These are phyloP conservation scores for Yamadazyma jaroonii DNA, from an alignment of 1,139 yeast species.

Conservation along the genomic window DNA sequence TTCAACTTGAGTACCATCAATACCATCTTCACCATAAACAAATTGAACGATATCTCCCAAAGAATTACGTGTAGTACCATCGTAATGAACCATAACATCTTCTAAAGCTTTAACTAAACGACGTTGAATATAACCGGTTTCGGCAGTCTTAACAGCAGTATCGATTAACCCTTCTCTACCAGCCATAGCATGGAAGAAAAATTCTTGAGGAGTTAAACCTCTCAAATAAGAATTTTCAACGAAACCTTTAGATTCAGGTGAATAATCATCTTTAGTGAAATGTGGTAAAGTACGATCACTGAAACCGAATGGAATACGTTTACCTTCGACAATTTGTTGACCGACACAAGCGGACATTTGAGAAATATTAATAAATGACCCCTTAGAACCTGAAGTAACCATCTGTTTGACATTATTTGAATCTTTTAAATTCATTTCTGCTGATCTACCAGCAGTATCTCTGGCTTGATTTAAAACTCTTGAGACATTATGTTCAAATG, in stretches of 20 bases:
- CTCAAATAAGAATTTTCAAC: conserved; percentile 96
- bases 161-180: conserved; percentile 99
- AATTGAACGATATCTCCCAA: conserved; percentile 95
- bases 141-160: conserved; percentile 98
- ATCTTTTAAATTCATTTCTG: conserved; percentile 93
- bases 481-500: conserved; percentile 96
- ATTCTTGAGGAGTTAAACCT: conserved; percentile 98
- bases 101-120: conserved; percentile 97
- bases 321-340: conserved; percentile 99
- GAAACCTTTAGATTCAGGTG: conserved; percentile 97
- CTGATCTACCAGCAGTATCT: conserved; percentile 98
- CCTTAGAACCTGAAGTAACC: conserved; percentile 99
- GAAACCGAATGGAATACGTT: conserved; percentile 97
- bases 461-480: conserved; percentile 96
- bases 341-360: conserved; percentile 99
- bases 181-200: conserved; percentile 99
- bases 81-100: conserved; percentile 98
- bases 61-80: conserved; percentile 97
- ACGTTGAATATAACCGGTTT: conserved; percentile 98
- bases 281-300: conserved; percentile 96
- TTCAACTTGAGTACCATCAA: conserved; percentile 97
- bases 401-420: conserved; percentile 95
- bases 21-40: conserved; percentile 98
- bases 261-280: conserved; percentile 95
- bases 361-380: conserved; percentile 97